Base-by-base conservation (phyloP, 768 basidiomycete genomes). In the Dacryopinax spathularia region DNA sequence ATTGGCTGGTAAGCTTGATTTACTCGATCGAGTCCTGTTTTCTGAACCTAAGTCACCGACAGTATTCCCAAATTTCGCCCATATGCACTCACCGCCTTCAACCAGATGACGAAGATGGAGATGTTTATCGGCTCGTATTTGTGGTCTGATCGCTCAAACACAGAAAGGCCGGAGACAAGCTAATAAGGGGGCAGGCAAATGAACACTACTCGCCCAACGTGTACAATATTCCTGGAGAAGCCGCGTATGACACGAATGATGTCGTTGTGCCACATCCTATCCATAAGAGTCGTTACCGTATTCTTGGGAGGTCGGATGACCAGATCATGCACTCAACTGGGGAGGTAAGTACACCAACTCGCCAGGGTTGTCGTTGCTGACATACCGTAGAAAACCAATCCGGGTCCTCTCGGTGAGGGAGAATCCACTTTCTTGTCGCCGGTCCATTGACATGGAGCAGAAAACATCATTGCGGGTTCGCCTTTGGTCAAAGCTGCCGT, bases 241-340 rank as follows among this genome's bases (percentile, higher is more conserved):
- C 15, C 6, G 75, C 72, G 0, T 79, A 76, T 63, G 72, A 75
- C n/a, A 78, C 77, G 0, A 73, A 70, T 36, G 79, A 80, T 62
- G 71, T 80, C 0, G 60, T 80, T 13, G 48, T 74, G 20, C 74
- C 68, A 4, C 79, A 81, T 66, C 78, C 79, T 3, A 73, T 71
- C 0, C 73, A 76, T 20, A 70, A 68, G 1, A 68, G 69, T 1
- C 66, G 73, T 34, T 79, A 73, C 71, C 75, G 70, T 60, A 67
- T 81, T 1, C 73, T 70, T 44, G 79, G 80, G 1, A 71, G 81
- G 15, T 69, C 68, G 12, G 80, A 80, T 63, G 80, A 81, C 63
- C 79, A 80, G 66, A 76, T 81, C 39, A 76, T 77, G 69, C 72
- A 76, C 34, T 72, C 69, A 31, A 78, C 75, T 36, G 66, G 66